phyloP scores from a whole-genome alignment of 129 eudicot species.

The Ambrosia artemisiifolia region DNA sequence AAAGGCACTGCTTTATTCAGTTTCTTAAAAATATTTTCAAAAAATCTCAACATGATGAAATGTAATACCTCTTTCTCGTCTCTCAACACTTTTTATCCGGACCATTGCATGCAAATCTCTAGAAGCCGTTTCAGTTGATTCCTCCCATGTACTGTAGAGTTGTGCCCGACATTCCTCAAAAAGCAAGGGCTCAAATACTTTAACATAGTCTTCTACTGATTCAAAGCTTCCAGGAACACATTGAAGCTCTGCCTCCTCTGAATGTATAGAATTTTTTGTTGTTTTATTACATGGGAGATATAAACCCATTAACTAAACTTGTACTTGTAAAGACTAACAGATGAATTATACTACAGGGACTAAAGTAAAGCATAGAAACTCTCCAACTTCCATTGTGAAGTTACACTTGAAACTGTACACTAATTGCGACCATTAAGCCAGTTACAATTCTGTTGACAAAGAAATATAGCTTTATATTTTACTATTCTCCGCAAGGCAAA shows the following conservation, averaged over 20 bases:
- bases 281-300: conserved; percentile 23
- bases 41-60: not conserved
- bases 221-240: conserved; percentile 92
- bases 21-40: not conserved
- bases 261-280: conserved; percentile 27
- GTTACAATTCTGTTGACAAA: conserved; percentile 2
- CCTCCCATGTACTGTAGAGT: conserved; percentile 96
- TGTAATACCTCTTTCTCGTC: conserved; percentile 82
- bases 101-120: conserved; percentile 77
- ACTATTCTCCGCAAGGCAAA: conserved; percentile 8
- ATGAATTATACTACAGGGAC: not conserved
- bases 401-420: conserved; percentile 13
- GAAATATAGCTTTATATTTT: conserved; percentile 1
- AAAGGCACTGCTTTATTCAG: not conserved
- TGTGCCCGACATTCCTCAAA: conserved; percentile 99
- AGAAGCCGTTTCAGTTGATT: conserved; percentile 53
- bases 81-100: conserved; percentile 66
- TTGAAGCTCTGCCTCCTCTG: conserved; percentile 92
- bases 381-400: not conserved
- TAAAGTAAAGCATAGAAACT: conserved; percentile 5
- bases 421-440: conserved; percentile 6
- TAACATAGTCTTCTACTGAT: conserved; percentile 53
- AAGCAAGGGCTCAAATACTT: conserved; percentile 81
- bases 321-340: conserved; percentile 3
- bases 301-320: conserved; percentile 1